Evolutionary conservation across 495 filamentous ascomycete genomes (phyloP).

Genomic region (Aspergillus hancockii): DNA sequence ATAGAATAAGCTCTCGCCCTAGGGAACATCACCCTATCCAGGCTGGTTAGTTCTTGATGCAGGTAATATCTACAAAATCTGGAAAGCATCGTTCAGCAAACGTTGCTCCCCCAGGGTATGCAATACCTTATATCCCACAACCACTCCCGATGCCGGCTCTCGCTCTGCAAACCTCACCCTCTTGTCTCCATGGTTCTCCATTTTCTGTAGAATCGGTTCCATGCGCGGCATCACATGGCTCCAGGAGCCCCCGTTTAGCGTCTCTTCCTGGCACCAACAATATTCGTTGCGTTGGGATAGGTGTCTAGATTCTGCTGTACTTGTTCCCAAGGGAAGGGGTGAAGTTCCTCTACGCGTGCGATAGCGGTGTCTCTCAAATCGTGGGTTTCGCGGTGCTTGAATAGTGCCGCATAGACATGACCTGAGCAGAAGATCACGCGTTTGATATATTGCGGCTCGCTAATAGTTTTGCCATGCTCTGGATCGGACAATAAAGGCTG

Average conservation of each 20-base stretch:
- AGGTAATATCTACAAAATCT: neutral
- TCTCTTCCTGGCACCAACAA: constrained; percentile 89
- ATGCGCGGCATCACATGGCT: neutral
- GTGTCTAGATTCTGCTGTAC: constrained; percentile 78
- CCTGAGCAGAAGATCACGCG: constrained; percentile 85
- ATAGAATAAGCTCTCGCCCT: neutral
- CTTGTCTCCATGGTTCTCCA: neutral
- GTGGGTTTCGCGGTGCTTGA: constrained; percentile 75
- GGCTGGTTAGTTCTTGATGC: no score
- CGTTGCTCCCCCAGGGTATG: neutral
- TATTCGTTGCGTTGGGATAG: constrained; percentile 84
- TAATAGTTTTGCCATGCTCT: constrained; percentile 66
- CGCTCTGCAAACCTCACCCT: neutral
- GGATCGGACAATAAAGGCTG: constrained; percentile 83
- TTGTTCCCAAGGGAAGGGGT: constrained; percentile 90
- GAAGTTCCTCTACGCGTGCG: constrained; percentile 83
- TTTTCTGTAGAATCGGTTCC: neutral
- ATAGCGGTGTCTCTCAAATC: constrained; percentile 74
- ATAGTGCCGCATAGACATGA: constrained; percentile 77
- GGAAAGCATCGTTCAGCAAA: neutral
- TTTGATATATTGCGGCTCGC: constrained; percentile 68
- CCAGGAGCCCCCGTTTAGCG: constrained; percentile 85
- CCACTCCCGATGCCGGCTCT: neutral
- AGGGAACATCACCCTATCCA: no score
- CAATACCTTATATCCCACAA: neutral